Conservation (phyloP, 2,329 filamentous ascomycete species). For the Thielaviopsis ethacetica region DNA sequence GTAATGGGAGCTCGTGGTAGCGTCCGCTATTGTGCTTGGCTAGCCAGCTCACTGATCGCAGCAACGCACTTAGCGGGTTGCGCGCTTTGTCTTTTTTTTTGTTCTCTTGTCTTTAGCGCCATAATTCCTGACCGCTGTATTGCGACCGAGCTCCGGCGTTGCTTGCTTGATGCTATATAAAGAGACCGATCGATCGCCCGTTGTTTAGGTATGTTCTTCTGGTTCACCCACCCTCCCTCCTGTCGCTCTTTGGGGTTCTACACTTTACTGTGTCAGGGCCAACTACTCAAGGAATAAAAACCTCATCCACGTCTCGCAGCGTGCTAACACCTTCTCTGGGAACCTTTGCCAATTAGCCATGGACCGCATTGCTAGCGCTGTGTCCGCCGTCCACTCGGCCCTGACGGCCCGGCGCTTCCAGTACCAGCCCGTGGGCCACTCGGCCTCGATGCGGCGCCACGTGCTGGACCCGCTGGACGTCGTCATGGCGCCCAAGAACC, state of each 20-base stretch:
- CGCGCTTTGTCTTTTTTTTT: background rate
- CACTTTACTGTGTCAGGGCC: background rate
- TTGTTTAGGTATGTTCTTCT: background rate
- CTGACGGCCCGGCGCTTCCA: conserved; percentile 2
- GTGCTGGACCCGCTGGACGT: background rate
- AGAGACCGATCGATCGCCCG: background rate
- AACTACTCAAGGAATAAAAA: background rate
- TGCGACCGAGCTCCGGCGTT: background rate
- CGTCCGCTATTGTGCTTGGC: background rate
- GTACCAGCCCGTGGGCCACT: conserved; percentile 6
- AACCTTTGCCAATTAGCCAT: conserved; percentile 3
- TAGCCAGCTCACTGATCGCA: background rate
- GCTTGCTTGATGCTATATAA: background rate
- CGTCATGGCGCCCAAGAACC: conserved; percentile 2
- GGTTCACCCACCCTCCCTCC: background rate
- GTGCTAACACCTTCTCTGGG: background rate
- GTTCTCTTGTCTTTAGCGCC: background rate
- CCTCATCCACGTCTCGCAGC: background rate
- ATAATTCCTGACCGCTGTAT: background rate
- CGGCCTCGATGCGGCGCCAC: background rate
- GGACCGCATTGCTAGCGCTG: conserved; percentile 4
- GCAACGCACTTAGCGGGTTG: background rate
- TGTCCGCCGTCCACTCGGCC: conserved; percentile 1
- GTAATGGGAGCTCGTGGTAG: background rate
- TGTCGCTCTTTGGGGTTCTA: background rate